Evolutionary conservation across 2,329 filamentous ascomycete genomes (phyloP), one percentile per base, ranked within the genome.

Genomic region (Drechslerella stenobrocha): DNA sequence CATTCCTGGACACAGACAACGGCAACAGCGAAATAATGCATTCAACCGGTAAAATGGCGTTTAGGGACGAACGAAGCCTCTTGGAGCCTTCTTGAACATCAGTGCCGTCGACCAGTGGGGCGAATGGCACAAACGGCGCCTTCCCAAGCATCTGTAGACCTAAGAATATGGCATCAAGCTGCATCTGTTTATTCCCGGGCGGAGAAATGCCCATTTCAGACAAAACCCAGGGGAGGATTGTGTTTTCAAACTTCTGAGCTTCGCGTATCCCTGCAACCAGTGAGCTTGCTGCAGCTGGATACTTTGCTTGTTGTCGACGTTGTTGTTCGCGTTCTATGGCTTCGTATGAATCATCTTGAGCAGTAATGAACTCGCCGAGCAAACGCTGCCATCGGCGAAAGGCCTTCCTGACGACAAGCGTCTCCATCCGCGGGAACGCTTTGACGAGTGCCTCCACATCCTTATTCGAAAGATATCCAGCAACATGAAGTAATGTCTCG

Each of bases 311-410:
- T 13, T 47, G 46, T 20, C 15, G 48, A 22, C 46, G 9, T 13
- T 35, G 46, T 7, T 42, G 48, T 9, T 47, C 45, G 9, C 42
- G 30, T 15, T 57, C 57, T 42, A 69, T 63, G 9, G 56, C 57
- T 24, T 69, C 57, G 24, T 52, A 67, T 3, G 55, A 40, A 5
- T 8, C 22, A 8, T 60, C 34, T 3, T 46, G 42, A n/a, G 15
- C 45, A 34, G 37, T 9, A 1, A 20, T 52, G 15, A 63, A 69
- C n/a, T 26, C 20, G 8, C 42, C 56, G 42, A 57, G 15, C n/a
- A 61, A 24, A 13, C 37, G 46, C 24, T 69, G 46, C 58, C 64
- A 63, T 30, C 47, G 35, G 18, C 45, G 64, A 23, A 57, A 69
- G 1, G 51, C 52, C 20, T 51, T 55, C 9, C 20, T 37, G 7